Base-by-base conservation (phyloP, 768 basidiomycete species). In the Lepiota subincarnata region DNA sequence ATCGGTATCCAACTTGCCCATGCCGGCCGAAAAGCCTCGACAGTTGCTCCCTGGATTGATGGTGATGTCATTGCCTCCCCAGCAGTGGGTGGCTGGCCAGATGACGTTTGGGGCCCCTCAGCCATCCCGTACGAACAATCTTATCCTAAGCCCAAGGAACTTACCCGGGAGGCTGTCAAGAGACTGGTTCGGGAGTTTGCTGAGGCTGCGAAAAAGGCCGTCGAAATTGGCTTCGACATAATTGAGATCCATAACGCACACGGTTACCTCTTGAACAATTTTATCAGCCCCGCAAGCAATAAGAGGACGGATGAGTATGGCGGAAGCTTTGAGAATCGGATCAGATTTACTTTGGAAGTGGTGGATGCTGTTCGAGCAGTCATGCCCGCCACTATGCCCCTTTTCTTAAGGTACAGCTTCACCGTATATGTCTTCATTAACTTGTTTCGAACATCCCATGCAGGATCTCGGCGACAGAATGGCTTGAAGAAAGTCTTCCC, bases 1-100 rank as follows among this genome's bases (percentile, higher is more conserved):
- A 77, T 90, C 22, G 88, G 73, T 11, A 83, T 90, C 48, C 89
- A 91, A 58, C 76, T 91, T 16, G 83, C 78, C 0, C 89, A 91
- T 57, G 84, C 87, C 0, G 89, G 89, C 0, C 73, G 87, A 12
- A 90, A 90, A 65, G 85, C 79, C 0, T 82, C 81, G 4, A 82
- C 74, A 0, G 64, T 78, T 14, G 77, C 81, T 0, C 84, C 86
- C 0, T 90, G 86, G 85, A 62, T 85, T 20, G 51, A 68, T 24
- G 56, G 61, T 12, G 36, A 56, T 16, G 20, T 34, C 16, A 60
- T 36, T 13, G 78, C 77, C 6, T 57, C 64, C 0, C 66, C 67
- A 47, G 67, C 65, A 11, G 60, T 62, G 4, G 75, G 74, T 13
- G 83, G 83, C 7, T 80, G 77, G 77, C 74, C 76, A 0, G 70